Evolutionary conservation across 257 asterid species (phyloP).

Genomic region (Osmanthus fragrans): DNA sequence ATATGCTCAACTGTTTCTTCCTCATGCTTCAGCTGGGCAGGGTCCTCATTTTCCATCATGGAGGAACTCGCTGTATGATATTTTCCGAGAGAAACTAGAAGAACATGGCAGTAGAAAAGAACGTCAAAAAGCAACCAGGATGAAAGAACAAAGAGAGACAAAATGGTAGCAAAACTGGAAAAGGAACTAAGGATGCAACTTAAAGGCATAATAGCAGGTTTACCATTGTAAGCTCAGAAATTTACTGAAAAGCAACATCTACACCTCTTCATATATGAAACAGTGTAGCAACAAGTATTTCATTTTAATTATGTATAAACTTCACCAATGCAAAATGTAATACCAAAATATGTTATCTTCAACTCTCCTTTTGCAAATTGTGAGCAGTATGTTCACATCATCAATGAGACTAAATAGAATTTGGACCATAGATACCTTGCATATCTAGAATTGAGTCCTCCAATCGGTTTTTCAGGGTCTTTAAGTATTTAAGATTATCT

Average conservation of each 20-base stretch:
- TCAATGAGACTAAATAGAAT: background rate
- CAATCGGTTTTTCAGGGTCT: constrained; percentile 37
- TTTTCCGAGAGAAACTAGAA: constrained; percentile 64
- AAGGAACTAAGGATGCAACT: background rate
- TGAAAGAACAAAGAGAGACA: background rate
- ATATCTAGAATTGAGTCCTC: constrained; percentile 51
- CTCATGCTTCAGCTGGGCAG: constrained; percentile 34
- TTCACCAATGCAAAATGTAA: background rate
- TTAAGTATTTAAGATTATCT: constrained; percentile 44
- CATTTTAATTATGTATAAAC: background rate
- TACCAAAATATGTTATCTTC: background rate
- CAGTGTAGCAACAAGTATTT: background rate
- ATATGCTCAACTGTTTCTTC: constrained; percentile 48
- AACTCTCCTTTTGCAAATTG: background rate
- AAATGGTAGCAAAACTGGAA: constrained; percentile 11
- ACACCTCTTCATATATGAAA: background rate
- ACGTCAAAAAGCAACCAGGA: constrained; percentile 2
- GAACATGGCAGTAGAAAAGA: constrained; percentile 18
- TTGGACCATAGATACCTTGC: constrained; percentile 46
- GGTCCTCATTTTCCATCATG: constrained; percentile 30
- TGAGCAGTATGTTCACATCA: background rate
- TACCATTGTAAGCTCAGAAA: background rate
- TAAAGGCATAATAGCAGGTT: background rate
- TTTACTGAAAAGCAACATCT: background rate
- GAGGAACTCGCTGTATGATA: constrained; percentile 35